Percentiles rank a stretch among this genome's conserved stretches.
These are phyloP conservation scores for Porphyrellus cyaneotinctus DNA, from an alignment of 768 basidiomycete genomes.

Conservation along the genomic window DNA sequence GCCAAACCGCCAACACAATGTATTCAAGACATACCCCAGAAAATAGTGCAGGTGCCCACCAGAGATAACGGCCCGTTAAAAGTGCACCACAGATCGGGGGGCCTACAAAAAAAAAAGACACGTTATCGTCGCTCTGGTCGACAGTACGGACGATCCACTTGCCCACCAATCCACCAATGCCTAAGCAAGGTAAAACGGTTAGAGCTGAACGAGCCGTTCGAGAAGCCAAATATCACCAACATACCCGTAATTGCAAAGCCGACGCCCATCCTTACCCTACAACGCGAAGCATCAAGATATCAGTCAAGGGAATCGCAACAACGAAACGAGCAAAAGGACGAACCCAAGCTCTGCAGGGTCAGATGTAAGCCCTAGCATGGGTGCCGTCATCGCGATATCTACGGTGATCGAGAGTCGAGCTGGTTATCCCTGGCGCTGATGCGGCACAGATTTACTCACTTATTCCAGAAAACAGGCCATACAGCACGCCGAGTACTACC, in stretches of 20 bases:
- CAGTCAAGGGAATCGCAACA: not conserved
- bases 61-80: conserved; percentile 44
- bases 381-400: conserved; percentile 40
- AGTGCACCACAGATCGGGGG: conserved; percentile 57
- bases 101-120: conserved; percentile 33
- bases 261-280: conserved; percentile 41
- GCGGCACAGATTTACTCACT: conserved; percentile 27
- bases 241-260: conserved; percentile 42
- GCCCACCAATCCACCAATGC: conserved; percentile 23
- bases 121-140: not conserved
- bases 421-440: not conserved
- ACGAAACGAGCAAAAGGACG: conserved; percentile 1
- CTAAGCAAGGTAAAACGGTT: conserved; percentile 3
- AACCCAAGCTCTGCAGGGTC: conserved; percentile 51
- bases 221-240: conserved; percentile 3
- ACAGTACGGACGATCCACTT: not conserved
- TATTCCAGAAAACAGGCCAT: conserved; percentile 47
- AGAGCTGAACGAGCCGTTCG: too few relatives aligned
- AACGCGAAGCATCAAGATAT: not conserved
- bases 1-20: too few relatives aligned
- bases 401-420: not conserved
- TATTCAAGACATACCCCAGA: conserved; percentile 33
- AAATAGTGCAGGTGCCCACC: conserved; percentile 57
- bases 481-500: conserved; percentile 41
- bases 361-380: conserved; percentile 44